Evolutionary conservation across 1,284 basidiomycete species (phyloP), one percentile per base, ranked within the genome.

Genomic region (Microbotryum violaceum): DNA sequence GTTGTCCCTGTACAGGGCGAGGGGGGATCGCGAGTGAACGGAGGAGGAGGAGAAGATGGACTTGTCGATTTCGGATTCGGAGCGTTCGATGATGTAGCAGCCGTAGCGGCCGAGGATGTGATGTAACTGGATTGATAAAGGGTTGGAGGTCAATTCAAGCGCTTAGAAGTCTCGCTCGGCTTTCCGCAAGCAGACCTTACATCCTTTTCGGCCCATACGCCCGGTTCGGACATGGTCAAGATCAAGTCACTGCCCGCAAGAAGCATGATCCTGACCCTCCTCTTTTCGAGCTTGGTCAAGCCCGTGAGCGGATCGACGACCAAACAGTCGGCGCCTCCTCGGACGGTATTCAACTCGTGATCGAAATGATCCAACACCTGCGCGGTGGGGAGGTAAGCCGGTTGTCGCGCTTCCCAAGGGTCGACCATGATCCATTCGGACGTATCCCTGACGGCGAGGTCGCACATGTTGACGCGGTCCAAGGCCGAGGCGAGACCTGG

Each of bases 171-270:
- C 12, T 42, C 37, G 21, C 18, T 37, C 4, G 14, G 23, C 21
- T 4, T 18, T 23, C 23, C 23, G 21, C 27, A 48, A 46, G 50
- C 3, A 18, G 18, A 47, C 79, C 85, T 74, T 70, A 93, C 89
- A 82, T 99, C 96, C 62, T 84, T 82, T 71, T 92, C 87, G 57
- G 87, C 86, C 96, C 96, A 99, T 25, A 99, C 92, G 18, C 96
- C 96, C n/a, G 91, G 91, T 77, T 97, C 91, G 69, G 89, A 91
- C 87, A 98, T 97, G 56, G 91, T 96, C 74, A 91, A 87, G 74
- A 98, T 98, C 70, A 99, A 80, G 76, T 99, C 94, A 27, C 90
- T 93, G 45, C 94, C 96, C 3, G 96, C 96, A 57, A 99, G 83
- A 31, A 99, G 84, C 88, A 98, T 93, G 69, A 97, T 82, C 71